Evolutionary conservation across 768 basidiomycete species (phyloP), one percentile per base, ranked within the genome.

Genomic region (Boletus barrowsii): DNA sequence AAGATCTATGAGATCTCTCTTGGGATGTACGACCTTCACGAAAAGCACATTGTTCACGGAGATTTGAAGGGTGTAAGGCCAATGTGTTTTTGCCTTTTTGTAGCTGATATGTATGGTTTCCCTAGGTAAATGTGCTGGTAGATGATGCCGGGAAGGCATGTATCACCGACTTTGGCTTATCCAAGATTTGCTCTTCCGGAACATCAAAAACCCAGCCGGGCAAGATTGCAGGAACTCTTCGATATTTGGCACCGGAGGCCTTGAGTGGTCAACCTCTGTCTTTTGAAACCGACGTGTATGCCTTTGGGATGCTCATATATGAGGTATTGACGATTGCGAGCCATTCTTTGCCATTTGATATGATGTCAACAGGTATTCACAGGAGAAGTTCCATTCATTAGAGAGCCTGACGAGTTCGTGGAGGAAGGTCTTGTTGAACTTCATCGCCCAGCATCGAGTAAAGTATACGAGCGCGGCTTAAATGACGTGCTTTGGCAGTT

Each of bases 151-250:
- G 58, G 15, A 62, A 70, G 18, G 72, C 68, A 7, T 57, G 67
- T 42, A 57, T 74, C 26, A 61, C 70, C 18, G 69, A 74, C 48
- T 73, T 73, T 51, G 73, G 73, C 20, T 57, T 74, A 11, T 64
- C 71, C 0, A 61, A 65, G 14, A 56, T 70, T 18, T 47, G 59
- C 14, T 60, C 63, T 35, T 37, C 53, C 1, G 51, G 54, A 3
- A 58, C 62, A 6, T 43, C 51, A 4, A 62, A 58, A 10, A 57
- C 59, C 20, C 57, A 59, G 10, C 61, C 60, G 1, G 60, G 55
- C 22, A 55, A 47, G 14, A 58, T 61, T 8, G 62, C 68, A 5
- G 58, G 58, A n/a, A 72, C 69, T 7, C 67, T 63, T 33, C 62
- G 68, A 13, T 73, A 65, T 63, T 68, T 72, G 59, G 69, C 72